Evolutionary conservation across 805 yeast genomes (phyloP), one percentile per base, ranked within the genome.

Genomic region (Lipomyces sp.): DNA sequence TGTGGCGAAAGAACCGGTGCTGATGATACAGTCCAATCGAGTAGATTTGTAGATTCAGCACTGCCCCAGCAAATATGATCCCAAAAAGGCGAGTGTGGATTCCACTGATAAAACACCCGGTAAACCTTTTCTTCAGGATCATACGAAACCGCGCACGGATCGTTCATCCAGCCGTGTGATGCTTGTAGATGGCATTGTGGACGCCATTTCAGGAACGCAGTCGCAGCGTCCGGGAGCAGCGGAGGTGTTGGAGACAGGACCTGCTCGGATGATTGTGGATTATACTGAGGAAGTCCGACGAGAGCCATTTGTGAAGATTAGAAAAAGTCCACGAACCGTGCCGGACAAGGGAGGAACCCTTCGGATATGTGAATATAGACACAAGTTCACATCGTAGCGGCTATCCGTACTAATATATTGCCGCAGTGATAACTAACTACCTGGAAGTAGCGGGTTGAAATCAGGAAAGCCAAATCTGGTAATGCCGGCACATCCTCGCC

Each of bases 91-190:
- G 37, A 32, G 10, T 59, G 34, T 32, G 62, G 62, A 24, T 59
- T 50, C 62, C 62, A 59, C 39, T 59, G 62, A 34, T 11, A 59
- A 18, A 37, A 29, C 7, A 59, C 48, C 5, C 45, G 62, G 10
- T 59, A 59, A 11, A 59, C 34, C 18, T 48, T 15, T 15, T 32
- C 55, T 13, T 29, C 48, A 33, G 29, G 24, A 62, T 59, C 62
- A 18, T 59, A 59, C 24, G 32, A 24, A 54, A 62, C 63, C 29
- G 45, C 62, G n/a, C 62, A 59, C 8, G 62, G 62, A 24, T 59
- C 62, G 58, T 59, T 59, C 48, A 59, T 33, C 62, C 62, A 59
- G 32, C 61, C 60, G 35, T 50, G 56, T 8, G 62, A 33, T 11
- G 62, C 45, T n/a, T 55, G 33, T 15, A 59, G 32, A 53, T 53